phyloP scores from a whole-genome alignment of 192 early-diverging fungal species.

The Piromyces sp. region DNA sequence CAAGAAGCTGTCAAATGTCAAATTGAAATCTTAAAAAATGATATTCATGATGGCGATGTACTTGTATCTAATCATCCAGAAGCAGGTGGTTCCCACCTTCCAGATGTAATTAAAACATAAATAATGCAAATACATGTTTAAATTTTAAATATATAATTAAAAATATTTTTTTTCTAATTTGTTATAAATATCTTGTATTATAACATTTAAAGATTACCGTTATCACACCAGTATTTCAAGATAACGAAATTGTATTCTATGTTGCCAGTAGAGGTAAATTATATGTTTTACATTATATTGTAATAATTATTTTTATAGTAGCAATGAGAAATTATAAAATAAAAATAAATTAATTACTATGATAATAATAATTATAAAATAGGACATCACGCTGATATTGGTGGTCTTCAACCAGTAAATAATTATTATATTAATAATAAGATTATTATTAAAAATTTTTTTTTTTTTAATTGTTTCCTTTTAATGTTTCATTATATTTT shows the following conservation, averaged over 20 bases:
- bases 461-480: neutral
- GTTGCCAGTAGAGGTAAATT: constrained; percentile 62
- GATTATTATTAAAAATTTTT: neutral
- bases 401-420: neutral
- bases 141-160: too few relatives aligned
- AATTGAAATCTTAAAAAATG: constrained; percentile 46
- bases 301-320: too few relatives aligned
- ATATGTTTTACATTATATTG: too few relatives aligned
- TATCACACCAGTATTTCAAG: constrained; percentile 82
- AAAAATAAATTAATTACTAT: too few relatives aligned
- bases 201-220: constrained; percentile 60
- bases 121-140: too few relatives aligned
- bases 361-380: too few relatives aligned
- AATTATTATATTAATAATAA: too few relatives aligned
- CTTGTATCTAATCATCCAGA: constrained; percentile 88
- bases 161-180: too few relatives aligned
- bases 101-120: too few relatives aligned
- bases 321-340: too few relatives aligned
- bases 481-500: neutral
- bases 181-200: neutral
- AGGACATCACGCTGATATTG: neutral
- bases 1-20: constrained; percentile 87
- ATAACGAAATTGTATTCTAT: constrained; percentile 71
- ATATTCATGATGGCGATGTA: constrained; percentile 78
- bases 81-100: constrained; percentile 87